Conservation (phyloP, 2,329 filamentous ascomycete genomes). For the Talaromyces sp. region DNA sequence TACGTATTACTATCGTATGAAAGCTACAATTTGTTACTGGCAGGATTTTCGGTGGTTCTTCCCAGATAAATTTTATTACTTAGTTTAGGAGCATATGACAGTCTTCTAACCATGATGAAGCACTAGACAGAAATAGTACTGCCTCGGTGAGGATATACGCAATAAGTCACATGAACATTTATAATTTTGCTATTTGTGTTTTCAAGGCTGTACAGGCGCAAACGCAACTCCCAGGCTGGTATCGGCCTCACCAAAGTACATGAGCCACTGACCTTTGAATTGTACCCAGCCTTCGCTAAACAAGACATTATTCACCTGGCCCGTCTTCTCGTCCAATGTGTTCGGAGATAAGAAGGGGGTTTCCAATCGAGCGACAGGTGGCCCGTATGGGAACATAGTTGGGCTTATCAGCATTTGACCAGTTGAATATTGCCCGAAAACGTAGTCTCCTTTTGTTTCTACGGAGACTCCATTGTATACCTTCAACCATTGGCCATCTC, state of each 20-base stretch:
- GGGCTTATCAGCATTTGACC: constrained; percentile 30
- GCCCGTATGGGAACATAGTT: constrained; percentile 15
- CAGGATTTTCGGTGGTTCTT: too few relatives aligned
- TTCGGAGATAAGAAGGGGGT: constrained; percentile 22
- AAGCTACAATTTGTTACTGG: too few relatives aligned
- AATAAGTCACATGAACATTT: too few relatives aligned
- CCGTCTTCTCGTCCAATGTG: constrained; percentile 20
- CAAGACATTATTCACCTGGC: constrained; percentile 27
- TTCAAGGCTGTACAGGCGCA: neutral
- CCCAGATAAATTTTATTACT: too few relatives aligned
- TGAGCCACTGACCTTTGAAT: constrained; percentile 25
- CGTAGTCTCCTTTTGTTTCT: constrained; percentile 21
- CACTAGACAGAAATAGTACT: too few relatives aligned
- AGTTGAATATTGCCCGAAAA: constrained; percentile 22
- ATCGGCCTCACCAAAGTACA: constrained; percentile 26
- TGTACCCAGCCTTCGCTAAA: constrained; percentile 30
- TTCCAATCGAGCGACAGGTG: constrained; percentile 24
- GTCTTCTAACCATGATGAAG: too few relatives aligned
- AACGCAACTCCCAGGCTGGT: neutral
- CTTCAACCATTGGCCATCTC: constrained; percentile 26
- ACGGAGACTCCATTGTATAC: constrained; percentile 20
- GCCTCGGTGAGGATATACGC: too few relatives aligned
- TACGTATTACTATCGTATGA: too few relatives aligned
- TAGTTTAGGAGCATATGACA: too few relatives aligned
- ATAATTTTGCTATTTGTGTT: too few relatives aligned